Evolutionary conservation across 257 asterid species (phyloP).

Genomic region (Solanum bukasovii): DNA sequence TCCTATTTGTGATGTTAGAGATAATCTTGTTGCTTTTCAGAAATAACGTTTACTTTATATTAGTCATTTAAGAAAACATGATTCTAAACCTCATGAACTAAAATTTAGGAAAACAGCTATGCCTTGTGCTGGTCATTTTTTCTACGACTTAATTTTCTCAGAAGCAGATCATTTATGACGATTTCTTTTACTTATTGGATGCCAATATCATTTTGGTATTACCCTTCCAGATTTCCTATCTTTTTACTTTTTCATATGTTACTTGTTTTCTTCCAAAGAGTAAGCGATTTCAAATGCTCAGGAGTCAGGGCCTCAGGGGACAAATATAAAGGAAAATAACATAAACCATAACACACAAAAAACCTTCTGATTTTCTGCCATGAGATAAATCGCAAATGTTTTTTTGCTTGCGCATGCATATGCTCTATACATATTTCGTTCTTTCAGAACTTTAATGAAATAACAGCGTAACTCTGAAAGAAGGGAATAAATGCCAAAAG

Average conservation of each 20-base stretch:
- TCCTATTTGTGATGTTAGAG: background rate
- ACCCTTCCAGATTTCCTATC: background rate
- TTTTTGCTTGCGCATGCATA: background rate
- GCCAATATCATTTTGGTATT: background rate
- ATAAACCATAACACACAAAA: background rate
- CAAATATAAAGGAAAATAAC: background rate
- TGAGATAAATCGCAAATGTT: too few relatives aligned
- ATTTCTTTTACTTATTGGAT: background rate
- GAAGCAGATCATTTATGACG: background rate
- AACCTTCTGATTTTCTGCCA: background rate
- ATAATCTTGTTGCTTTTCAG: background rate
- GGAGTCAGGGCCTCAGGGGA: background rate
- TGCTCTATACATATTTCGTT: background rate
- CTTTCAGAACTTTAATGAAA: background rate
- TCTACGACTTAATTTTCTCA: background rate
- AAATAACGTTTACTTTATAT: background rate
- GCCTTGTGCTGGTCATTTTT: background rate
- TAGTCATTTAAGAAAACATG: background rate
- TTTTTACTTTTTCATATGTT: background rate
- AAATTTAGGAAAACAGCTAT: background rate
- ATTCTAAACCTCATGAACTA: background rate
- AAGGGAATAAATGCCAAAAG: background rate
- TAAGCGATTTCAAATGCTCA: background rate
- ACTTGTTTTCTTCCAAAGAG: background rate
- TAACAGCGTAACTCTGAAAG: background rate